phyloP scores from a whole-genome alignment of 2,329 filamentous ascomycete genomes.

The Colletotrichum sp. region DNA sequence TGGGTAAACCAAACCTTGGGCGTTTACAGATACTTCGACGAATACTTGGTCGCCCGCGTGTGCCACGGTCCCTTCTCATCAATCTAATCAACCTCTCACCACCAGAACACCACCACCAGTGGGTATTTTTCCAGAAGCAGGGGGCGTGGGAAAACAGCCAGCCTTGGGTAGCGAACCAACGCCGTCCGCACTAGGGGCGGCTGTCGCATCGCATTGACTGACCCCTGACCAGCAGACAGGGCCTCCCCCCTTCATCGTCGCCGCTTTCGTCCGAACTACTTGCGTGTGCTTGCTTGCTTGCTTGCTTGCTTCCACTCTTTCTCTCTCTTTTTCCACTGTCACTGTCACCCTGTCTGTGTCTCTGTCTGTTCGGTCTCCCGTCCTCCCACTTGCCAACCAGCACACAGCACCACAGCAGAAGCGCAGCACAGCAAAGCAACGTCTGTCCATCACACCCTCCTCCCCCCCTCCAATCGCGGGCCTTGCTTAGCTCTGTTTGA shows the following conservation, averaged over 20 bases:
- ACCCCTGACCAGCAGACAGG: conserved; percentile 10
- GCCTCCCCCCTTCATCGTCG: background rate
- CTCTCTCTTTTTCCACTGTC: background rate
- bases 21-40: background rate
- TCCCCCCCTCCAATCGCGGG: background rate
- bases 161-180: background rate
- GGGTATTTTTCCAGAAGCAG: conserved; percentile 8
- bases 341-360: background rate
- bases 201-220: conserved; percentile 19
- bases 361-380: background rate
- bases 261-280: conserved; percentile 17
- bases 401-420: background rate
- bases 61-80: background rate
- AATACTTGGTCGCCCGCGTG: background rate
- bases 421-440: background rate
- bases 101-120: conserved; percentile 8
- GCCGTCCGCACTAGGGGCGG: conserved; percentile 12
- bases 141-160: background rate
- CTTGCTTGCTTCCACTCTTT: background rate
- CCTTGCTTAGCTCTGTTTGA: conserved; percentile 16
- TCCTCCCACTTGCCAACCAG: background rate
- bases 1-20: conserved; percentile 1
- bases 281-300: conserved; percentile 11
- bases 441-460: background rate
- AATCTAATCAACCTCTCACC: conserved; percentile 16